Evolutionary conservation across 2,329 filamentous ascomycete genomes (phyloP), one percentile per base, ranked within the genome.

Genomic region (Diaporthe velutina): DNA sequence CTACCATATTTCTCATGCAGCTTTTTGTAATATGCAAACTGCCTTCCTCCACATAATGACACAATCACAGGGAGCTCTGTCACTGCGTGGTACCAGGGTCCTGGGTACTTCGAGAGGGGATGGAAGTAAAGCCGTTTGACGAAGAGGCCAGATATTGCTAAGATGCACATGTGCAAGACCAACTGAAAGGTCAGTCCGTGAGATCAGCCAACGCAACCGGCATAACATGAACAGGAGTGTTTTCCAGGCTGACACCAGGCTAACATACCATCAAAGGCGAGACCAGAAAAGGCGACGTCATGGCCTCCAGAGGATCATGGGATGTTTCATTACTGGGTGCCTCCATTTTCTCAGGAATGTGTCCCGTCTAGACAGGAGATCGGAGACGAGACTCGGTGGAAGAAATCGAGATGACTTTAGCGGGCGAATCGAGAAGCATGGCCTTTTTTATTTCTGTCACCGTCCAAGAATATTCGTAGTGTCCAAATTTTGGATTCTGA

Each of bases 61-160:
- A 68, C 8, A 1, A 68, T 9, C 9, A 54, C 48, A 3, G 64
- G 64, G 54, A 68, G 48, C 2, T 68, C 64, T 28, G 64, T 40
- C 2, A 68, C 48, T 15, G 64, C 64, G 5, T 68, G 64, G 30
- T 68, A 68, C 64, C 64, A 68, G 1, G 64, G 64, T 38, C 64
- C 64, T 12, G 64, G 64, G n/a, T 54, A 68, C 9, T 68, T 68
- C 30, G 64, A 68, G 3, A 68, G 64, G 13, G 64, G 48, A 22
- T 68, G 64, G n/a, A 68, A 54, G 35, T 68, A 68, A 15, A 68
- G 64, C n/a, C 64, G 33, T 38, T 68, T 68, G 22, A 68, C 15
- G 48, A 52, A 68, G n/a, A 68, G 15, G 48, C 33, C 30, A 19
- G 45, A 40, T 19, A 68, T 17, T 54, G 33, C 48, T 4, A 68